Percentiles rank a stretch among this genome's conserved stretches.
Evolutionary conservation across 2,329 filamentous ascomycete species (phyloP).

Genomic region (Fusarium sp.): DNA sequence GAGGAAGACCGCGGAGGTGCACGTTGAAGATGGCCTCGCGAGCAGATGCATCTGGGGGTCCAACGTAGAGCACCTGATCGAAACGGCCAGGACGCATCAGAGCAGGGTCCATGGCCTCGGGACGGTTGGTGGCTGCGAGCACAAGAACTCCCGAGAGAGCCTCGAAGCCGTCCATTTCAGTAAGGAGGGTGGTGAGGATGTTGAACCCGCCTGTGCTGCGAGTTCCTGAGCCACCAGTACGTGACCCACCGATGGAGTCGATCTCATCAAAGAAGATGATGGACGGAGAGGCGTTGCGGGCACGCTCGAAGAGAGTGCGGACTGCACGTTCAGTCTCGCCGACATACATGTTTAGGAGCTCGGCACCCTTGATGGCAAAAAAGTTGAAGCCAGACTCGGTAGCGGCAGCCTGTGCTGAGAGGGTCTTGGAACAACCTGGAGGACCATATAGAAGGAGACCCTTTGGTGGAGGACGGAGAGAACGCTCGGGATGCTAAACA

Average conservation of each 20-base stretch:
- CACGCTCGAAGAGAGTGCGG: slow-evolving; percentile 86
- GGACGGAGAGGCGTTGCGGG: slow-evolving; percentile 85
- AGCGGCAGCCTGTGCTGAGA: slow-evolving; percentile 90
- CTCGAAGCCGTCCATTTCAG: slow-evolving; percentile 97
- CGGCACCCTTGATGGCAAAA: slow-evolving; percentile 92
- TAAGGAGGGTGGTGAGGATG: slow-evolving; percentile 88
- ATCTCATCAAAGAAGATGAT: slow-evolving; percentile 99
- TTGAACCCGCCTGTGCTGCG: slow-evolving; percentile 71
- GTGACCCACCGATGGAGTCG: slow-evolving; percentile 79
- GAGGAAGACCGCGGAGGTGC: slow-evolving; percentile 70
- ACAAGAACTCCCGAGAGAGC: slow-evolving; percentile 85
- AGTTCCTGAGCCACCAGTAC: slow-evolving; percentile 55
- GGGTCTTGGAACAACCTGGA: slow-evolving; percentile 93
- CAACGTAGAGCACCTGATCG: slow-evolving; percentile 87
- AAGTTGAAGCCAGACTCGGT: slow-evolving; percentile 94
- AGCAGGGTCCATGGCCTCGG: slow-evolving; percentile 86
- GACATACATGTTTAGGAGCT: slow-evolving; percentile 96
- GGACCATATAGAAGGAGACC: slow-evolving; percentile 92
- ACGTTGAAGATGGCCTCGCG: slow-evolving; percentile 81
- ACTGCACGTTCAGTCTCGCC: slow-evolving; percentile 92
- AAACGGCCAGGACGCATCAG: slow-evolving; percentile 88
- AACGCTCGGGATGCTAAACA: slow-evolving; percentile 48
- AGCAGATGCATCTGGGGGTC: slow-evolving; percentile 79
- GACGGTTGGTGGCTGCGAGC: slow-evolving; percentile 91
- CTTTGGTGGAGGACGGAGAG: slow-evolving; percentile 73